Conservation (phyloP, 1,284 basidiomycete genomes). For the Cystobasidium slooffiae region DNA sequence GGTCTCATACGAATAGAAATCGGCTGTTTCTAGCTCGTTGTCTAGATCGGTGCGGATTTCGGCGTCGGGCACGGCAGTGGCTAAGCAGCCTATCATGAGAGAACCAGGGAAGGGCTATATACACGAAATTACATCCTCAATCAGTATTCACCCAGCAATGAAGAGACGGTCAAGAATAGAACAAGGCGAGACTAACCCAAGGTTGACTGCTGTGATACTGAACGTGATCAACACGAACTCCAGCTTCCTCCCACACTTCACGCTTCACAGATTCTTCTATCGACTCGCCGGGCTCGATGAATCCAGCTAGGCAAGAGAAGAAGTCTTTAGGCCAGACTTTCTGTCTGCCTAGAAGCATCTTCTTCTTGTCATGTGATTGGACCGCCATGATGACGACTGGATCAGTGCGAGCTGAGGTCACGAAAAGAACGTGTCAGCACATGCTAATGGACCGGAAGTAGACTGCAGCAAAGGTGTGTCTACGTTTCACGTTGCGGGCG, state of each 20-base stretch:
- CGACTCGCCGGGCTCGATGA: conserved; percentile 86
- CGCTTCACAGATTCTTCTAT: conserved; percentile 92
- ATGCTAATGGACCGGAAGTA: not conserved
- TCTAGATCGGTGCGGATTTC: conserved; percentile 85
- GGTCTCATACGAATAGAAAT: conserved; percentile 81
- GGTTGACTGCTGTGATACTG: conserved; percentile 84
- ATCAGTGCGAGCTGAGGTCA: conserved; percentile 32
- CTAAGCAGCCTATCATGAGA: conserved; percentile 58
- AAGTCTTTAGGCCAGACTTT: conserved; percentile 65
- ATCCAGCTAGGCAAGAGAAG: conserved; percentile 88
- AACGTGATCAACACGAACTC: conserved; percentile 80
- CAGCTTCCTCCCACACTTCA: conserved; percentile 94
- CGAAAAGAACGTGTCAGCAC: not conserved
- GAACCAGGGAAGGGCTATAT: conserved; percentile 52
- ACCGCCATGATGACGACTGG: conserved; percentile 89
- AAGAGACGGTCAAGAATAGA: too few species aligned
- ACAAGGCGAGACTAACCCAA: conserved; percentile 59
- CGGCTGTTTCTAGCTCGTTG: conserved; percentile 92
- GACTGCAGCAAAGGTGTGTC: too few species aligned
- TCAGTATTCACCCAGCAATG: not conserved
- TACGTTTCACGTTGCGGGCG: not conserved
- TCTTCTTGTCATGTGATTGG: conserved; percentile 74
- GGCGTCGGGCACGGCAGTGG: conserved; percentile 56
- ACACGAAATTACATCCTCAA: conserved; percentile 17
- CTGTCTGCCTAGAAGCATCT: conserved; percentile 78